Percentiles rank a stretch among this genome's conserved stretches.
These are phyloP conservation scores for Scleromitrula shiraiana DNA, from an alignment of 2,329 filamentous ascomycete species.

Conservation along the genomic window DNA sequence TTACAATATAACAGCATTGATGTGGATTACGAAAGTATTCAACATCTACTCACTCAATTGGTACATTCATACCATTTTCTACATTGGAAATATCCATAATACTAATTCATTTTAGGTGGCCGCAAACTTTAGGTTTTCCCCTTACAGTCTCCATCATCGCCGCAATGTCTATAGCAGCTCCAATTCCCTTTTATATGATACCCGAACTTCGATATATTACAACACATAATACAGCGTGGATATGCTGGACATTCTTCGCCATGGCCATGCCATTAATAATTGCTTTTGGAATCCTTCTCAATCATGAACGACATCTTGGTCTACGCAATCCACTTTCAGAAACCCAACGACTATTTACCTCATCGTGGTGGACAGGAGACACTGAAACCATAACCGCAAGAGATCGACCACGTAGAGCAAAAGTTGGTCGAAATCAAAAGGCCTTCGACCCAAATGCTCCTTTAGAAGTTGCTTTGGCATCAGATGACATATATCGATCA, in stretches of 20 bases:
- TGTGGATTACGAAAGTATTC: slow-evolving; percentile 66
- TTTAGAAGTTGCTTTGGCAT: slow-evolving; percentile 25
- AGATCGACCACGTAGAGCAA: slow-evolving; percentile 32
- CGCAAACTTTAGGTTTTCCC: slow-evolving; percentile 54
- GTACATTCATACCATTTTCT: slow-evolving; percentile 26
- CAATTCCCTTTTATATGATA: slow-evolving; percentile 52
- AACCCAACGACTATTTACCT: slow-evolving; percentile 59
- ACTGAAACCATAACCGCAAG: slow-evolving; percentile 36
- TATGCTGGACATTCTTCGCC: slow-evolving; percentile 60
- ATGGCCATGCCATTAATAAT: slow-evolving; percentile 63
- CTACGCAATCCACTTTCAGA: slow-evolving; percentile 55
- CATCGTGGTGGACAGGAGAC: slow-evolving; percentile 58
- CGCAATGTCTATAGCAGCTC: slow-evolving; percentile 48
- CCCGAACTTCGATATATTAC: slow-evolving; percentile 46
- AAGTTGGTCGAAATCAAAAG: slow-evolving; percentile 27
- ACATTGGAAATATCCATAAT: neutral
- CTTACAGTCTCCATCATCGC: slow-evolving; percentile 55
- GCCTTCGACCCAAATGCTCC: slow-evolving; percentile 27
- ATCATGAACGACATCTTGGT: slow-evolving; percentile 54
- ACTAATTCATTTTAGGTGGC: slow-evolving; percentile 40
- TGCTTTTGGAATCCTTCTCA: slow-evolving; percentile 55
- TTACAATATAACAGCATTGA: slow-evolving; percentile 58
- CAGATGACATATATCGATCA: slow-evolving; percentile 15
- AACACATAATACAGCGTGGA: slow-evolving; percentile 59
- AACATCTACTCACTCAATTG: slow-evolving; percentile 65